A percentile compares a stretch with the other conserved stretches of the same genome.
These are phyloP conservation scores for Boletellus ananas DNA, from an alignment of 768 basidiomycete species.

Conservation along the genomic window DNA sequence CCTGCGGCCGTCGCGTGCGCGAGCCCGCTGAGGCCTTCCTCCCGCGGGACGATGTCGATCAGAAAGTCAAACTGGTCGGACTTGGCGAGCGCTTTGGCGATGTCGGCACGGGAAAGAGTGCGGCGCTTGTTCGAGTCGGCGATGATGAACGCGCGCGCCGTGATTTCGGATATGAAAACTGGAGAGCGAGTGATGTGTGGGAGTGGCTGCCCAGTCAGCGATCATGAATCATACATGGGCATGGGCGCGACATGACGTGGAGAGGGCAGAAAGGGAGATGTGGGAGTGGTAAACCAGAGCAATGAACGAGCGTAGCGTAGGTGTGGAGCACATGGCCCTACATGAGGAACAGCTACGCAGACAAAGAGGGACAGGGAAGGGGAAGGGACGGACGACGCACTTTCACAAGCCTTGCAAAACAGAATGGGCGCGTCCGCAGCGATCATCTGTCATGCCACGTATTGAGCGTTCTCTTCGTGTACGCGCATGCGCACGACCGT, in stretches of 20 bases:
- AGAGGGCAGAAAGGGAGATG: too few species aligned
- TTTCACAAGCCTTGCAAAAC: conserved; percentile 98
- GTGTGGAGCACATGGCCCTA: too few species aligned
- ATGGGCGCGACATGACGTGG: too few species aligned
- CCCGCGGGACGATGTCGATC: conserved; percentile 92
- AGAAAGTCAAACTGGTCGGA: conserved; percentile 97
- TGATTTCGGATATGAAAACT: conserved; percentile 97
- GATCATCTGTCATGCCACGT: conserved; percentile 69
- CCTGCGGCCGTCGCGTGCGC: conserved; percentile 5
- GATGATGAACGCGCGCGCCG: conserved; percentile 91
- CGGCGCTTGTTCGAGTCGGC: conserved; percentile 95
- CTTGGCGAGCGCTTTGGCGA: conserved; percentile 87
- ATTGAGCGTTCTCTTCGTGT: neutral
- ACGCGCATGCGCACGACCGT: neutral
- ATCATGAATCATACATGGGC: neutral
- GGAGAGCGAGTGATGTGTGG: too few species aligned
- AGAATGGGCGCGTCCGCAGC: conserved; percentile 95
- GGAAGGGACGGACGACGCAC: conserved; percentile 48
- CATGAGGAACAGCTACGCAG: too few species aligned
- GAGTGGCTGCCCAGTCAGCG: neutral
- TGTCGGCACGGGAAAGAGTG: conserved; percentile 91
- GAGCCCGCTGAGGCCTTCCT: conserved; percentile 45
- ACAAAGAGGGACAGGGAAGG: too few species aligned
- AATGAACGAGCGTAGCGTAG: too few species aligned
- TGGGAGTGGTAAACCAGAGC: too few species aligned